A percentile compares a stretch with the other conserved stretches of the same genome.
Conservation (phyloP, 169 alveolate species). For the Cryptosporidium felis region DNA sequence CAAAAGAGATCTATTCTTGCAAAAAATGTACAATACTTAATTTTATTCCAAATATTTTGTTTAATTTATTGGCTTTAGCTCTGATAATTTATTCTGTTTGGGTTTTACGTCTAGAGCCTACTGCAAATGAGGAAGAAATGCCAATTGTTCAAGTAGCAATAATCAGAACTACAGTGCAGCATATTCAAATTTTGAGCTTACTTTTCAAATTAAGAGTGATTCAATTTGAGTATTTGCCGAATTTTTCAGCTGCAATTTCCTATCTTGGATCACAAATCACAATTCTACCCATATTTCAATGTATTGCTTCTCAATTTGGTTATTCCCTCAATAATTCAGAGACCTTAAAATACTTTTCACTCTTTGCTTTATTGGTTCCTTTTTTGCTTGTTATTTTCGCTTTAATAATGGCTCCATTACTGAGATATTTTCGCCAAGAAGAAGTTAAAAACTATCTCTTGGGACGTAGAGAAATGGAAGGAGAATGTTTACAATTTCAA, state of each 20-base stretch:
- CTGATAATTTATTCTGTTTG: constrained; percentile 49
- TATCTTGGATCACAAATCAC: neutral
- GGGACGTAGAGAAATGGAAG: constrained; percentile 68
- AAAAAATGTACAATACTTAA: constrained; percentile 29
- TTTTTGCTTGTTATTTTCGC: constrained; percentile 8
- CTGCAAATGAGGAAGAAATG: constrained; percentile 71
- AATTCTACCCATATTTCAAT: constrained; percentile 24
- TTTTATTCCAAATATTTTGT: neutral
- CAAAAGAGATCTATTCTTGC: neutral
- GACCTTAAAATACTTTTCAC: constrained; percentile 18
- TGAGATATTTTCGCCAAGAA: constrained; percentile 34
- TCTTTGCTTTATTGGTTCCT: neutral
- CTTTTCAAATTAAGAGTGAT: neutral
- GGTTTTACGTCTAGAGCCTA: constrained; percentile 68
- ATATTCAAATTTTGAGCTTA: constrained; percentile 28
- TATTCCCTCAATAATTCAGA: neutral
- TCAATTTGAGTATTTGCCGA: constrained; percentile 12
- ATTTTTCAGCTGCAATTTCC: constrained; percentile 20
- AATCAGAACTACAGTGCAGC: constrained; percentile 20
- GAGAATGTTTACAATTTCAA: constrained; percentile 62
- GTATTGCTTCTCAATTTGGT: neutral
- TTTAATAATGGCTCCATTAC: constrained; percentile 29
- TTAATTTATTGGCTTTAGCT: neutral
- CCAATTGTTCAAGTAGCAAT: constrained; percentile 47
- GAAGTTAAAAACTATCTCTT: constrained; percentile 26